phyloP scores from a whole-genome alignment of 148 eudicot species.

The Cornus kousa region DNA sequence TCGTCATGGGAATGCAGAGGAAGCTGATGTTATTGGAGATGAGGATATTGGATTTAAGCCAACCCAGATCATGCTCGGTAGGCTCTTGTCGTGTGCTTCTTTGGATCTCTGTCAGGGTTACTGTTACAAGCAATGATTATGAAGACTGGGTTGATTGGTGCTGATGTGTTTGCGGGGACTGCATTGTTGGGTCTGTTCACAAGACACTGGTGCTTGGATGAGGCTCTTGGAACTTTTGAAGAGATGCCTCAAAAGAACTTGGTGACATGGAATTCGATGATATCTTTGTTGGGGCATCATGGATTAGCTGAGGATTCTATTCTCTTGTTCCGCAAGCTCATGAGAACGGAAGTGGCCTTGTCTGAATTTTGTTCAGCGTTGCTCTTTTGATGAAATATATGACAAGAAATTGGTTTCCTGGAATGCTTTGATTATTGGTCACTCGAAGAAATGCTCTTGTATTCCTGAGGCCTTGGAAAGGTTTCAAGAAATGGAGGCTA shows the following conservation, averaged over 20 bases:
- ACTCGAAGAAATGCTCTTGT: constrained; percentile 24
- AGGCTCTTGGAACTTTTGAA: constrained; percentile 48
- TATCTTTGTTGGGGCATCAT: constrained; percentile 55
- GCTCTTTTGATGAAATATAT: constrained; percentile 58
- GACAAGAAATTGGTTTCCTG: constrained; percentile 63
- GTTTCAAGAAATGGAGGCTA: constrained; percentile 56
- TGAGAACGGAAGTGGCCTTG: constrained; percentile 28
- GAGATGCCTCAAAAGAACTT: constrained; percentile 56
- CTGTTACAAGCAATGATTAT: constrained; percentile 48
- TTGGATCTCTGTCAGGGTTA: constrained; percentile 44
- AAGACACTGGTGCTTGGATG: constrained; percentile 46
- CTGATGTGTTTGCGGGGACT: constrained; percentile 65
- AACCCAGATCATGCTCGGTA: constrained; percentile 51
- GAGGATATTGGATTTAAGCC: constrained; percentile 51
- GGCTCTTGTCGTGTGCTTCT: constrained; percentile 48
- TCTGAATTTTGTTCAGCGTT: constrained; percentile 44
- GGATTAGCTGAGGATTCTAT: constrained; percentile 48
- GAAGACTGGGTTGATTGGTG: constrained; percentile 55
- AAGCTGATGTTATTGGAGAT: constrained; percentile 49
- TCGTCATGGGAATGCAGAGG: constrained; percentile 32
- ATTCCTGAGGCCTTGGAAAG: constrained; percentile 48
- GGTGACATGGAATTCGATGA: constrained; percentile 68
- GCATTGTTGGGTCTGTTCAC: constrained; percentile 62
- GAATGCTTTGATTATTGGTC: constrained; percentile 61
- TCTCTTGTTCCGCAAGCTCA: constrained; percentile 44